These are phyloP conservation scores for Stephanodiscus triporus DNA, from an alignment of 108 stramenopile species.

Conservation along the genomic window DNA sequence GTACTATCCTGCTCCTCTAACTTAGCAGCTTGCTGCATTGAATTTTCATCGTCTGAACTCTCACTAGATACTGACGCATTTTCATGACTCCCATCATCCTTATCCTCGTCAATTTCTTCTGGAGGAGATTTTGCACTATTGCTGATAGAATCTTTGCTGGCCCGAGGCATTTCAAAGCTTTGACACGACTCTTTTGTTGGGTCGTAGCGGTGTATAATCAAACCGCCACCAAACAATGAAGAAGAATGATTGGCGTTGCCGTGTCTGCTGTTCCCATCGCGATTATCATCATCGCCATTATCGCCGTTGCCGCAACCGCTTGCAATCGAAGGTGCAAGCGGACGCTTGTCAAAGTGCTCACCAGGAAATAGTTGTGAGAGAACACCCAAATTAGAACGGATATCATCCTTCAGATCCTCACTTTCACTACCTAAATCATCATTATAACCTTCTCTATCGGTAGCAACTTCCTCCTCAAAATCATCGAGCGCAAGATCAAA, in stretches of 20 bases:
- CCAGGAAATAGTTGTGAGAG: slow-evolving; percentile 25
- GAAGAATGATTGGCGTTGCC: background rate
- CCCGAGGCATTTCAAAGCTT: slow-evolving; percentile 34
- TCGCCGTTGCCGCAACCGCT: background rate
- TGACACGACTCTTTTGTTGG: slow-evolving; percentile 52
- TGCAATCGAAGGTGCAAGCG: slow-evolving; percentile 54
- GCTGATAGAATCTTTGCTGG: slow-evolving; percentile 30
- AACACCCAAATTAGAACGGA: slow-evolving; percentile 57
- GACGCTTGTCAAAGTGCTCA: slow-evolving; percentile 37
- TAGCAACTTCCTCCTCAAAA: slow-evolving; percentile 29
- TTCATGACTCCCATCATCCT: slow-evolving; percentile 9
- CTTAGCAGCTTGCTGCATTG: slow-evolving; percentile 15
- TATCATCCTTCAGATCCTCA: slow-evolving; percentile 58
- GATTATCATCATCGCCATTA: slow-evolving; percentile 1
- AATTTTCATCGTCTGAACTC: slow-evolving; percentile 3
- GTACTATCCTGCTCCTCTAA: slow-evolving; percentile 12
- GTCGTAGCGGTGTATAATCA: slow-evolving; percentile 49
- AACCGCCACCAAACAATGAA: slow-evolving; percentile 11
- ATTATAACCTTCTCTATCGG: slow-evolving; percentile 12
- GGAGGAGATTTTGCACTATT: slow-evolving; percentile 10
- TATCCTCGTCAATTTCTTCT: slow-evolving; percentile 13
- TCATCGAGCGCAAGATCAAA: slow-evolving; percentile 23
- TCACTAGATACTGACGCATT: background rate
- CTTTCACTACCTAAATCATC: slow-evolving; percentile 3
- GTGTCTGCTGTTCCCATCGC: background rate